phyloP scores from a whole-genome alignment of 495 filamentous ascomycete genomes.

The Penicillium verhagenii region DNA sequence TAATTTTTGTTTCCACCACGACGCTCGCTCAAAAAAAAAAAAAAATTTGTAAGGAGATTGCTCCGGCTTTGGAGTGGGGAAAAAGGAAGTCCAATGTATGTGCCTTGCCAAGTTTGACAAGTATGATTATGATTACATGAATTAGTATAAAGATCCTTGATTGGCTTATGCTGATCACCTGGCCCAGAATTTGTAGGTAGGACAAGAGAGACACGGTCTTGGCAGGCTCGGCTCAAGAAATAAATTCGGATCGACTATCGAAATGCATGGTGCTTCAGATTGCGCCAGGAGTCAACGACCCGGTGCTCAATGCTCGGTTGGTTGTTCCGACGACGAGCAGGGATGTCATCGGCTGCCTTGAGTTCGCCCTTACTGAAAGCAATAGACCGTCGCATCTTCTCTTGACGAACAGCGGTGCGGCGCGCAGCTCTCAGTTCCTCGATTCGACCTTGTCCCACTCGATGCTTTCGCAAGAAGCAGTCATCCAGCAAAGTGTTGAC shows the following conservation, averaged over 20 bases:
- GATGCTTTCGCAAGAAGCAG: constrained; percentile 74
- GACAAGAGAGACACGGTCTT: constrained; percentile 1
- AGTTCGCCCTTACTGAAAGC: constrained; percentile 42
- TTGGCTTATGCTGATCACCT: background rate
- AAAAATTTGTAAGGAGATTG: constrained; percentile 19
- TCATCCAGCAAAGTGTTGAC: constrained; percentile 77
- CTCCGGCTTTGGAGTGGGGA: background rate
- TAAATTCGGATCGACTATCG: constrained; percentile 19
- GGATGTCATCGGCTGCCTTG: constrained; percentile 39
- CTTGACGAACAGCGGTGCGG: constrained; percentile 43
- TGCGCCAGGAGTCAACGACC: constrained; percentile 40
- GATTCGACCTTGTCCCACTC: constrained; percentile 68
- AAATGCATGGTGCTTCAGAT: constrained; percentile 43
- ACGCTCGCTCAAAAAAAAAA: constrained; percentile 21
- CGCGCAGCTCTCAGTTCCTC: constrained; percentile 42
- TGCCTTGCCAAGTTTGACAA: constrained; percentile 7
- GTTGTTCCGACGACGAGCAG: constrained; percentile 29
- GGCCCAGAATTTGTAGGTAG: background rate
- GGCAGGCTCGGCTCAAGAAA: background rate
- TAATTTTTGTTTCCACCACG: constrained; percentile 2
- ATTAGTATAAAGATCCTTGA: constrained; percentile 16
- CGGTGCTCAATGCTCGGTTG: constrained; percentile 38
- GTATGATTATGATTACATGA: constrained; percentile 29
- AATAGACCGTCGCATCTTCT: constrained; percentile 42
- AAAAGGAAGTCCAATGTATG: background rate